A percentile compares a stretch with the other conserved stretches of the same genome.
Conservation (phyloP, 2,329 filamentous ascomycete species). For the Helicocarpus griseus region DNA sequence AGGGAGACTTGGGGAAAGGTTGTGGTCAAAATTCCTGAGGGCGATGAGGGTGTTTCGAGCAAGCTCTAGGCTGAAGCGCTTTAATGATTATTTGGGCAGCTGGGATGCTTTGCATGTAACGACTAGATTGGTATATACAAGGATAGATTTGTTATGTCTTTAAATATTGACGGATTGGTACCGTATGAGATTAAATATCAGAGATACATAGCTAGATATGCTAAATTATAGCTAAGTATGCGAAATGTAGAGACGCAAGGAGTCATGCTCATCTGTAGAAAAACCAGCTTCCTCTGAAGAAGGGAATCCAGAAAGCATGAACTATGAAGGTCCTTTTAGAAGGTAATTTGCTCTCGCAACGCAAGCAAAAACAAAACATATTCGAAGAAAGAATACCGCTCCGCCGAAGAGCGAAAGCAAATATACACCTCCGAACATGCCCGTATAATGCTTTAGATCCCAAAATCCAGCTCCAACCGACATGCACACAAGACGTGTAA, state of each 20-base stretch:
- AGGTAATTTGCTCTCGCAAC: conserved; percentile 29
- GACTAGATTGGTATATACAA: background rate
- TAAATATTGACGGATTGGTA: background rate
- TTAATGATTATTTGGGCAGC: background rate
- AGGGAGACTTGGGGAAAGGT: conserved; percentile 95
- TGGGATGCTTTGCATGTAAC: background rate
- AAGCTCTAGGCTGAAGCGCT: conserved; percentile 21
- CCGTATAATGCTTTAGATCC: background rate
- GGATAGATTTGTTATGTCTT: conserved; percentile 2
- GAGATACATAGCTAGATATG: no score
- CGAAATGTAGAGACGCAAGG: conserved; percentile 35
- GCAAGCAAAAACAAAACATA: conserved; percentile 9
- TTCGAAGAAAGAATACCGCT: conserved; percentile 4
- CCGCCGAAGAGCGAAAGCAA: conserved; percentile 9
- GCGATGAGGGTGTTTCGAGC: conserved; percentile 44
- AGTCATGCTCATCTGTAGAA: conserved; percentile 36
- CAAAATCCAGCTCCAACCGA: conserved; percentile 30
- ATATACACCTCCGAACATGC: background rate
- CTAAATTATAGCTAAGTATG: background rate
- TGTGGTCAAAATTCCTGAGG: conserved; percentile 72
- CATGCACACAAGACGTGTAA: conserved; percentile 34
- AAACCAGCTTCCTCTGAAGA: conserved; percentile 10
- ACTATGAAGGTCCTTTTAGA: conserved; percentile 36
- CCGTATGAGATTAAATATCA: background rate
- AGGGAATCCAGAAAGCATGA: conserved; percentile 28